Evolutionary conservation across 257 asterid genomes (phyloP), one percentile per base, ranked within the genome.

Genomic region (Plectranthus barbatus): DNA sequence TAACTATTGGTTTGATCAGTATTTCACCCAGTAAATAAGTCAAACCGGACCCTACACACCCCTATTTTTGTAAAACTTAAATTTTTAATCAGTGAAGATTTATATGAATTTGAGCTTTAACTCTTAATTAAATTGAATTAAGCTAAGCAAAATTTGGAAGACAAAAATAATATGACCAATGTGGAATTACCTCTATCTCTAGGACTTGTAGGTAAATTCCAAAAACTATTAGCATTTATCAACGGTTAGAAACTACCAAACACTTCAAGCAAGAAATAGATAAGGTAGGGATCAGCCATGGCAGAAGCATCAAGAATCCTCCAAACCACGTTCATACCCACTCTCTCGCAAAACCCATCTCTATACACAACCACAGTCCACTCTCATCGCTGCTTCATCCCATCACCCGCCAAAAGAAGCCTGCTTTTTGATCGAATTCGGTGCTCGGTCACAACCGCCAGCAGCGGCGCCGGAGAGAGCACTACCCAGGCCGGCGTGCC

Each of bases 241-340:
- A 62, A 51, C 69, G 70, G 17, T 20, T 18, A n/a, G 5, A 56
- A 56, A 58, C 53, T 63, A 37, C 60, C 67, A 29, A 54, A 19
- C 59, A 45, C 44, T 52, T 45, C 8, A 24, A 21, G 15, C 50
- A 59, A 37, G 44, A 7, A 50, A 42, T 20, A 64, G 91, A 78
- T 72, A 79, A 80, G 74, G 73, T 55, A 68, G 20, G 56, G 56
- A 23, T 9, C 12, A 11, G 50, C 85, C 75, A 86, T 88, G 95
- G 85, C 86, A 7, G 90, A 81, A 71, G 90, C 90, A 77, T 82
- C 84, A 23, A 69, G 76, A 64, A 71, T 84, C 67, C 81, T 80
- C 66, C 86, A 80, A 62, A 68, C 88, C n/a, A 56, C 74, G 40
- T 19, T 80, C 54, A 41, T 76, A 11, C 76, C 85, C n/a, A 62